A percentile compares a stretch with the other conserved stretches of the same genome.
These are phyloP conservation scores for Hordeum marinum DNA, from an alignment of 176 grass and related monocot genomes.

Conservation along the genomic window DNA sequence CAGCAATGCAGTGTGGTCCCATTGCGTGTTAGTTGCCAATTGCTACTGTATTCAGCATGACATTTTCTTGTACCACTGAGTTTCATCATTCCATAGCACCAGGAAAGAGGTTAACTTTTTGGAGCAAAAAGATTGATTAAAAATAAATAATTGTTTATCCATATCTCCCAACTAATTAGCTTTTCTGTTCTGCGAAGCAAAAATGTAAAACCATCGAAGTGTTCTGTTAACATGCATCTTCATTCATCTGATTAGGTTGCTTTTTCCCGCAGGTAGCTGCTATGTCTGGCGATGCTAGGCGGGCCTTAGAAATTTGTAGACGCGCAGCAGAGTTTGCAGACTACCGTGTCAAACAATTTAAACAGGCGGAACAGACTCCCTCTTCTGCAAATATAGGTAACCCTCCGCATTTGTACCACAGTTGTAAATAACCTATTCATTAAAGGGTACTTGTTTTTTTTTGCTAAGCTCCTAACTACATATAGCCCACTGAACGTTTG, in stretches of 20 bases:
- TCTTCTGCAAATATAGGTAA: conserved; percentile 36
- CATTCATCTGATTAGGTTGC: conserved; percentile 14
- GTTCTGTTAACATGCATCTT: background rate
- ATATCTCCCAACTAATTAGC: background rate
- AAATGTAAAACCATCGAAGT: background rate
- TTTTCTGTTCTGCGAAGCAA: background rate
- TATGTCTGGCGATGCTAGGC: conserved; percentile 97
- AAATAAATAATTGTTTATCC: background rate
- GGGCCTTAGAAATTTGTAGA: conserved; percentile 90
- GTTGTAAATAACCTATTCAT: background rate
- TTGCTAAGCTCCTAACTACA: conserved; percentile 7
- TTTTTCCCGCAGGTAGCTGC: conserved; percentile 76
- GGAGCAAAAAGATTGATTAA: background rate
- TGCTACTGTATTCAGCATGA: background rate
- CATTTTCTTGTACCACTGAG: background rate
- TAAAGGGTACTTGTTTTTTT: background rate
- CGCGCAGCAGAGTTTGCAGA: conserved; percentile 82
- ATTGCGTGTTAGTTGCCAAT: background rate
- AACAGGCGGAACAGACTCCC: conserved; percentile 15
- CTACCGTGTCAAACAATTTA: conserved; percentile 62
- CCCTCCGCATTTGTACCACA: background rate
- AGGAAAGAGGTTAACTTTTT: background rate
- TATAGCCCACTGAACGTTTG: conserved; percentile 4
- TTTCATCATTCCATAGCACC: background rate
- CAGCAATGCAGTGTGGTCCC: background rate